Conservation (phyloP, 1,139 yeast species). For the Candida anutae region DNA sequence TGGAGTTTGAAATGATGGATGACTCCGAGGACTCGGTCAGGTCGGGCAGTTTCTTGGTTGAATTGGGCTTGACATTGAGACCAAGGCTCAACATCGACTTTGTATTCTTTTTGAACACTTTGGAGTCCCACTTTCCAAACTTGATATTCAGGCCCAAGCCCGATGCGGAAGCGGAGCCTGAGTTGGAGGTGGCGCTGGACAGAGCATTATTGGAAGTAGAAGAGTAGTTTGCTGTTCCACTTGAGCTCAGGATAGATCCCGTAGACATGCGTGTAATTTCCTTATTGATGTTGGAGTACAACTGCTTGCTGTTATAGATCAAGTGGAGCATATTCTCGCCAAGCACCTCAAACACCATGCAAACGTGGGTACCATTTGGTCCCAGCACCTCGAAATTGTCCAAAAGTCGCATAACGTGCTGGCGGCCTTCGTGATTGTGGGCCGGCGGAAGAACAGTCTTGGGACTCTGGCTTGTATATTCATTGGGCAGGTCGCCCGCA, state of each 20-base stretch:
- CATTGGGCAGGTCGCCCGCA: slow-evolving; percentile 1
- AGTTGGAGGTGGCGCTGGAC: too few species aligned
- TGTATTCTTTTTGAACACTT: slow-evolving; percentile 14
- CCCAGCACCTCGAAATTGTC: slow-evolving; percentile 66
- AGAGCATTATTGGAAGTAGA: background rate
- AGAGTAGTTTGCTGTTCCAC: slow-evolving; percentile 1
- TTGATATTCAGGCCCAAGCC: slow-evolving; percentile 8
- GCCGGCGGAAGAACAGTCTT: too few species aligned
- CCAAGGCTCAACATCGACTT: slow-evolving; percentile 21
- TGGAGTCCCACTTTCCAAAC: slow-evolving; percentile 17
- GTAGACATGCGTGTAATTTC: slow-evolving; percentile 5
- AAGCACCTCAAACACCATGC: slow-evolving; percentile 83
- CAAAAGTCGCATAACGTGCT: slow-evolving; percentile 54
- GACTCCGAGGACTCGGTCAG: background rate
- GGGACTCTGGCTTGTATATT: background rate
- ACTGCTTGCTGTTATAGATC: slow-evolving; percentile 55
- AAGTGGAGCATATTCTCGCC: slow-evolving; percentile 76
- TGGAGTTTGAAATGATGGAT: slow-evolving; percentile 2
- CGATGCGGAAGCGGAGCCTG: background rate
- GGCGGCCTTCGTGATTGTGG: slow-evolving; percentile 48
- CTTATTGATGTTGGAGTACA: slow-evolving; percentile 6
- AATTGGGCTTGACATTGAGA: slow-evolving; percentile 8
- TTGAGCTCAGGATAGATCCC: background rate
- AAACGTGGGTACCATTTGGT: slow-evolving; percentile 70
- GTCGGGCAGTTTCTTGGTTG: background rate